Evolutionary conservation across 371 early-diverging fungal species (phyloP).

Genomic region (Apophysomyces sp.): DNA sequence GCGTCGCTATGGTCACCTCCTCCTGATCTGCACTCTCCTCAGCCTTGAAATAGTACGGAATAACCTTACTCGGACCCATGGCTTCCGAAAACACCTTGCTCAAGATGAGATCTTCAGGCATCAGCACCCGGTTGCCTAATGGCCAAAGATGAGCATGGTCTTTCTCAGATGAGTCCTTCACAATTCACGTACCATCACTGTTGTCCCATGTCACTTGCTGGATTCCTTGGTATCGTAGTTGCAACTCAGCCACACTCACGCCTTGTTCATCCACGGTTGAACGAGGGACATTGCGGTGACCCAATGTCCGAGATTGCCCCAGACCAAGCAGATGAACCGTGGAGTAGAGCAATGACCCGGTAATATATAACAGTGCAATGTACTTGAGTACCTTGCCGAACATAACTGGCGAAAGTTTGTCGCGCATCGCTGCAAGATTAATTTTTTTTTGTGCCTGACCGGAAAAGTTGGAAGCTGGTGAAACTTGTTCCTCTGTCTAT

Average conservation of each 20-base stretch:
- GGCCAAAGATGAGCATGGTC: background rate
- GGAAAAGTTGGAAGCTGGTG: too few species aligned
- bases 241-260: constrained; percentile 16
- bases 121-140: constrained; percentile 10
- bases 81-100: constrained; percentile 59
- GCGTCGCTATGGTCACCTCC: constrained; percentile 59
- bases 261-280: constrained; percentile 5
- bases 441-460: too few species aligned
- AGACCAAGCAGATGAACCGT: constrained; percentile 26
- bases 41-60: constrained; percentile 57
- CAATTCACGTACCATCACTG: constrained; percentile 10
- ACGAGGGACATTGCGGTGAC: constrained; percentile 1
- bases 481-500: too few species aligned
- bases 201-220: constrained; percentile 27
- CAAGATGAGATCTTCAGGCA: constrained; percentile 49
- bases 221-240: constrained; percentile 19
- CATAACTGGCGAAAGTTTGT: constrained; percentile 4
- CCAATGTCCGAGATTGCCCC: background rate
- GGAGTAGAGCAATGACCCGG: constrained; percentile 26
- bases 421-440: constrained; percentile 13
- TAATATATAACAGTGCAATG: constrained; percentile 23
- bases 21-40: constrained; percentile 42
- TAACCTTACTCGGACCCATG: constrained; percentile 61
- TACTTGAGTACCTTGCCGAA: constrained; percentile 17
- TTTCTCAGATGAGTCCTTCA: background rate